Conservation (phyloP, 1,139 yeast genomes). For the Saccharomyces hybrid region DNA sequence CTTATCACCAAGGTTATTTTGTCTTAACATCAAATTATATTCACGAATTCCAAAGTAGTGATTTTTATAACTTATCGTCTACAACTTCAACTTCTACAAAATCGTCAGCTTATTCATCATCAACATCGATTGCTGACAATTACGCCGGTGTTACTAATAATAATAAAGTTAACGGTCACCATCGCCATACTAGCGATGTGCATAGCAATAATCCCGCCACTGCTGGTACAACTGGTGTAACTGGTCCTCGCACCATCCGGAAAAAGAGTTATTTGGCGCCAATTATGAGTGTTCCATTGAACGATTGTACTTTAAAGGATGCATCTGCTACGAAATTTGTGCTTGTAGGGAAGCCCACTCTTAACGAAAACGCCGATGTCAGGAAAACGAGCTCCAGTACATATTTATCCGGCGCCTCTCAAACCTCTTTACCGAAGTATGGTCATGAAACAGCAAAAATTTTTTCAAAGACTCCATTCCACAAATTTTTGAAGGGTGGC, state of each 20-base stretch:
- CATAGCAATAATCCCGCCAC: conserved; percentile 6
- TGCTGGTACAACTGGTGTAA: background rate
- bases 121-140: background rate
- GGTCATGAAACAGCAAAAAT: background rate
- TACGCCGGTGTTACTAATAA: background rate
- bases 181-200: background rate
- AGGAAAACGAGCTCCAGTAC: background rate
- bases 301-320: conserved; percentile 35
- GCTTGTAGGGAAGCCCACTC: conserved; percentile 22
- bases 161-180: conserved; percentile 2
- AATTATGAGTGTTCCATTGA: conserved; percentile 36
- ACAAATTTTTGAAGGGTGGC: background rate
- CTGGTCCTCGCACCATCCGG: background rate
- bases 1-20: conserved; percentile 59
- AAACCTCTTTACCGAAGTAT: background rate
- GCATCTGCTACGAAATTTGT: conserved; percentile 32
- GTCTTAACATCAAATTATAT: conserved; percentile 65
- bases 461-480: background rate
- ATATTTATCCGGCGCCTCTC: background rate
- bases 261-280: conserved; percentile 27
- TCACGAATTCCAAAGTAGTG: conserved; percentile 63
- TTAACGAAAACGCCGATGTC: conserved; percentile 9
- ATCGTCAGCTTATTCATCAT: conserved; percentile 26
- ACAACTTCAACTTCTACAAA: background rate
- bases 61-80: conserved; percentile 33